Base-by-base conservation (phyloP, 106 monocot genomes). In the Amphibolis antarctica region DNA sequence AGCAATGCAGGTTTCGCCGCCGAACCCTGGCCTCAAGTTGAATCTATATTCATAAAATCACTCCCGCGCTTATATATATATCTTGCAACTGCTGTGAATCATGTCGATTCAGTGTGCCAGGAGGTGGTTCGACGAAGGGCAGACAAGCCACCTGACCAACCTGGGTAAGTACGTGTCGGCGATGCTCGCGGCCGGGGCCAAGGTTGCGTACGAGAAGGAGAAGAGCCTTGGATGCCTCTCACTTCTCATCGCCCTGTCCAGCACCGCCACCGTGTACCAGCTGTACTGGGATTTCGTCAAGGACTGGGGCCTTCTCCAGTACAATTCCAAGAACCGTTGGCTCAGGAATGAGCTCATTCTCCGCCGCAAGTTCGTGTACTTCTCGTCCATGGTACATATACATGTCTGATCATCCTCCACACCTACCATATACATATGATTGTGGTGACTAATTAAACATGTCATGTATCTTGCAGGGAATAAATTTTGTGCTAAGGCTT, bases 221-320 rank as follows among this genome's bases (percentile, higher is more conserved):
- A 87, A 70, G 66, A 79, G 68, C 69, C 56, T 76, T 0, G 80
- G 82, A 0, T 87, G 78, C 74, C 78, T 98, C 18, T 62, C 71
- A 0, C 78, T 98, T 36, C 65, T 98, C 21, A 78, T 98, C 13
- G 54, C 67, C n/a, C 61, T 88, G 46, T 98, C 98, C 12, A 88
- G 98, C 63, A 53, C 62, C 0, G 86, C 91, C 24, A 96, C 96
- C 3, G 71, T 86, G 13, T 96, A 96, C 64, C 96, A 96, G 31
- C 66, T 98, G 42, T 98, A 91, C 65, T 98, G 98, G 98, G 98
- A 98, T 54, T 98, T 98, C 50, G 98, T 91, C 17, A 98, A 85
- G 74, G 98, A 98, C 56, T 91, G 98, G 90, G 98, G 90, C 0
- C 71, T 98, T 58, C 82, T 98, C 1, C 86, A 88, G 55, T 47